Percentiles rank a stretch among this genome's conserved stretches.
phyloP scores from a whole-genome alignment of 495 filamentous ascomycete species.

The Aspergillus ostianus region DNA sequence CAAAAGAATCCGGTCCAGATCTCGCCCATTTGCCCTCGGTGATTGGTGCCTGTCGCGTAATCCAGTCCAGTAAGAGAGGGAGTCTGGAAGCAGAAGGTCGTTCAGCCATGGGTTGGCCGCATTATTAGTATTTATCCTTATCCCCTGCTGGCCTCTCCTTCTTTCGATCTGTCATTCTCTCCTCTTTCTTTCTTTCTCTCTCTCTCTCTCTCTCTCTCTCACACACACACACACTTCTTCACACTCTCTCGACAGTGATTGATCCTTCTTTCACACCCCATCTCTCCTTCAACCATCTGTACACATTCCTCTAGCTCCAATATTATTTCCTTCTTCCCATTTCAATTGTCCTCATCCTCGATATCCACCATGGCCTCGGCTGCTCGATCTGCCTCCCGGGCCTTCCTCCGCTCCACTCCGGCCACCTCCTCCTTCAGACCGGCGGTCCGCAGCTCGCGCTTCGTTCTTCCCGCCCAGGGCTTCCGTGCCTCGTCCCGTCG shows the following conservation, averaged over 20 bases:
- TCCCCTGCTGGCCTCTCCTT: slow-evolving; percentile 16
- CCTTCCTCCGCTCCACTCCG: slow-evolving; percentile 50
- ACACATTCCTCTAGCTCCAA: slow-evolving; percentile 20
- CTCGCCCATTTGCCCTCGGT: slow-evolving; percentile 10
- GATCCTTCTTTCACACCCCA: slow-evolving; percentile 9
- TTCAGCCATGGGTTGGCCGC: slow-evolving; percentile 9
- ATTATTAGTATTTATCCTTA: slow-evolving; percentile 8
- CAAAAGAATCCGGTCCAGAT: slow-evolving; percentile 23
- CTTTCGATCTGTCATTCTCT: neutral
- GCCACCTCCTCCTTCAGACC: slow-evolving; percentile 45
- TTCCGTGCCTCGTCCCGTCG: slow-evolving; percentile 67
- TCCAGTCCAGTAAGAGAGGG: neutral
- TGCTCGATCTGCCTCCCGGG: slow-evolving; percentile 51
- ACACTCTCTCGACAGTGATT: slow-evolving; percentile 7
- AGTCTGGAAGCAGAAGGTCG: slow-evolving; percentile 3
- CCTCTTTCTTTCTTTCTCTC: slow-evolving; percentile 10
- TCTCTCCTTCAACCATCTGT: slow-evolving; percentile 19
- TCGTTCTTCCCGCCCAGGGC: slow-evolving; percentile 57
- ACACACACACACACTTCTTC: too few species aligned
- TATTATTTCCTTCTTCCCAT: slow-evolving; percentile 16
- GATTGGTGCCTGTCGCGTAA: slow-evolving; percentile 21
- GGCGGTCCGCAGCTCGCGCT: slow-evolving; percentile 54
- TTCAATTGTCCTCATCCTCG: slow-evolving; percentile 7
- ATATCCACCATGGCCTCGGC: slow-evolving; percentile 53
- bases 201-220: too few species aligned